These are phyloP conservation scores for Podila minutissima DNA, from an alignment of 192 early-diverging fungal genomes.

Conservation along the genomic window DNA sequence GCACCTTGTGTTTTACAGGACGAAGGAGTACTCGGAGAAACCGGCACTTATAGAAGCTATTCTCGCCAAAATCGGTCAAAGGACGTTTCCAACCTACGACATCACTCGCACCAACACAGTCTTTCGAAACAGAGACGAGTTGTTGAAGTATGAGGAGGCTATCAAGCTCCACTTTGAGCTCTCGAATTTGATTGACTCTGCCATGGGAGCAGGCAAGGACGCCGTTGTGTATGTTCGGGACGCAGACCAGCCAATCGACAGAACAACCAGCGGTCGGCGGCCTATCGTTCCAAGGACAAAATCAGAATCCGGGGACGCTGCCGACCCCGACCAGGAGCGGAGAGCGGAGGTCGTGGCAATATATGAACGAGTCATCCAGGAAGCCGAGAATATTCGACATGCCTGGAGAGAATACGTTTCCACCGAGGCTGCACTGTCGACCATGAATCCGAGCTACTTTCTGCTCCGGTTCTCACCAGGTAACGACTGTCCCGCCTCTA, in stretches of 20 bases:
- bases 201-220: conserved; percentile 18
- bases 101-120: conserved; percentile 44
- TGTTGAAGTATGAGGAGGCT: conserved; percentile 57
- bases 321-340: conserved; percentile 24
- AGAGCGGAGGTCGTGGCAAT: conserved; percentile 34
- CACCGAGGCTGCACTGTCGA: conserved; percentile 18
- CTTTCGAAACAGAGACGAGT: conserved; percentile 38
- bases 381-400: conserved; percentile 28
- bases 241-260: conserved; percentile 1
- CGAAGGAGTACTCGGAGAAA: conserved; percentile 13
- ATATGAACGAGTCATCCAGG: conserved; percentile 40
- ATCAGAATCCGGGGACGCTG: background rate
- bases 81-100: conserved; percentile 52
- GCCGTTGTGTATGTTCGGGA: conserved; percentile 33
- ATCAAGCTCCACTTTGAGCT: conserved; percentile 42
- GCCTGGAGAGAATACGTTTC: conserved; percentile 38
- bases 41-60: conserved; percentile 51
- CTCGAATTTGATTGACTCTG: conserved; percentile 29
- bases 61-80: conserved; percentile 50
- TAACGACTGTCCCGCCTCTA: background rate
- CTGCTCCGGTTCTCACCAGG: conserved; percentile 40
- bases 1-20: conserved; percentile 54
- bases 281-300: background rate
- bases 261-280: background rate
- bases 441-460: conserved; percentile 32